These are phyloP conservation scores for Barnettozyma vustinii DNA, from an alignment of 805 yeast genomes.

Conservation along the genomic window DNA sequence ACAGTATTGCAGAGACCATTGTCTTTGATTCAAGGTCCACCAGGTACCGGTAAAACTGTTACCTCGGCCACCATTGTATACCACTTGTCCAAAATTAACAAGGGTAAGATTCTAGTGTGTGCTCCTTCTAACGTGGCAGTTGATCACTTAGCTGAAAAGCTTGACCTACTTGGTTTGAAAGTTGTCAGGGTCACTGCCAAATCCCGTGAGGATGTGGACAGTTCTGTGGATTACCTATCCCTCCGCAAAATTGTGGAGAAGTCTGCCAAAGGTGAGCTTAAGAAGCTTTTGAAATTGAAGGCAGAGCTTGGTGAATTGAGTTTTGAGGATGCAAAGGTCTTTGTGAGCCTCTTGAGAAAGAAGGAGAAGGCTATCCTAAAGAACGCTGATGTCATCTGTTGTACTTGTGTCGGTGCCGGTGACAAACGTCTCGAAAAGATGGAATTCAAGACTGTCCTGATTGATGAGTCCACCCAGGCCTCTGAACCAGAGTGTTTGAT, in stretches of 20 bases:
- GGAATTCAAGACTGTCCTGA: conserved; percentile 70
- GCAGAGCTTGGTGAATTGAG: conserved; percentile 68
- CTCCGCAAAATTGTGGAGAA: conserved; percentile 47
- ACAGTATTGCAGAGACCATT: conserved; percentile 65
- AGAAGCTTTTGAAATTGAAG: conserved; percentile 51
- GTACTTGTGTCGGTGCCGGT: conserved; percentile 92
- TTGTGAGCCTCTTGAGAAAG: conserved; percentile 34
- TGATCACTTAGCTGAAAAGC: conserved; percentile 77
- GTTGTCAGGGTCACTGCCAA: conserved; percentile 76
- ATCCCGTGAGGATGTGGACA: conserved; percentile 75
- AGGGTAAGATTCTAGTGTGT: conserved; percentile 72
- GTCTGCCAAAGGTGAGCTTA: conserved; percentile 49
- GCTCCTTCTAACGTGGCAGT: conserved; percentile 97
- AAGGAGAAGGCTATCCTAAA: conserved; percentile 47
- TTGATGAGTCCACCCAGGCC: conserved; percentile 93
- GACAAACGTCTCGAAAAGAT: conserved; percentile 53
- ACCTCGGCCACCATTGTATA: conserved; percentile 86
- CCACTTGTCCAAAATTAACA: conserved; percentile 59
- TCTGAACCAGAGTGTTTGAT: conserved; percentile 88
- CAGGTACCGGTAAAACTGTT: conserved; percentile 94
- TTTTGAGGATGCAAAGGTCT: conserved; percentile 43
- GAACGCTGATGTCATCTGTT: conserved; percentile 73
- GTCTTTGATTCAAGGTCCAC: conserved; percentile 89
- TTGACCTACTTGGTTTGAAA: conserved; percentile 63
- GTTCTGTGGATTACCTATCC: conserved; percentile 51